A percentile compares a stretch with the other conserved stretches of the same genome.
These are phyloP conservation scores for Gossypium stocksii DNA, from an alignment of 345 rosid species.

Conservation along the genomic window DNA sequence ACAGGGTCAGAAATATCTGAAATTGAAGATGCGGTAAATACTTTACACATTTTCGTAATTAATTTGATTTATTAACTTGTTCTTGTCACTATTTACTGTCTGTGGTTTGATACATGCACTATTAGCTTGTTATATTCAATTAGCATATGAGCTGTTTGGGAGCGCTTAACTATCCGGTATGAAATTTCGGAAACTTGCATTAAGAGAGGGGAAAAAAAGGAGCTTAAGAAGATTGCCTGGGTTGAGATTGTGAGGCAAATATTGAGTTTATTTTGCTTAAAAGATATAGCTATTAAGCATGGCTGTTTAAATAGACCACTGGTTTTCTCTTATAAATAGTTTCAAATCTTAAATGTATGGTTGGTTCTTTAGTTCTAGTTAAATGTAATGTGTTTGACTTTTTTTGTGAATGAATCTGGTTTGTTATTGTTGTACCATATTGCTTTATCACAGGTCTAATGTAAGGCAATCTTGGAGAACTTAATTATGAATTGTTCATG, in stretches of 20 bases:
- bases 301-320: neutral
- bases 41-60: neutral
- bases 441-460: neutral
- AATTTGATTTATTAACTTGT: neutral
- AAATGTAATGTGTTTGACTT: neutral
- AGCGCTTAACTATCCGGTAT: neutral
- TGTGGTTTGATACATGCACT: neutral
- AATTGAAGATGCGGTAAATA: slow-evolving; percentile 68
- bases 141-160: neutral
- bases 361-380: neutral
- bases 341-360: neutral
- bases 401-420: neutral
- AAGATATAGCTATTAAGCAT: neutral
- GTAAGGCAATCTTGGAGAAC: neutral
- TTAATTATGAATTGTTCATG: neutral
- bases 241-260: neutral
- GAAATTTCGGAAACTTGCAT: neutral
- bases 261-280: neutral
- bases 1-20: slow-evolving; percentile 80
- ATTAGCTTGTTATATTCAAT: neutral
- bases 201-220: no score
- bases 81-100: neutral
- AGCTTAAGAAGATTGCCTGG: neutral
- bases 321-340: neutral
- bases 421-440: neutral